phyloP scores from a whole-genome alignment of 1,284 basidiomycete species.

The Cystobasidium sp. region DNA sequence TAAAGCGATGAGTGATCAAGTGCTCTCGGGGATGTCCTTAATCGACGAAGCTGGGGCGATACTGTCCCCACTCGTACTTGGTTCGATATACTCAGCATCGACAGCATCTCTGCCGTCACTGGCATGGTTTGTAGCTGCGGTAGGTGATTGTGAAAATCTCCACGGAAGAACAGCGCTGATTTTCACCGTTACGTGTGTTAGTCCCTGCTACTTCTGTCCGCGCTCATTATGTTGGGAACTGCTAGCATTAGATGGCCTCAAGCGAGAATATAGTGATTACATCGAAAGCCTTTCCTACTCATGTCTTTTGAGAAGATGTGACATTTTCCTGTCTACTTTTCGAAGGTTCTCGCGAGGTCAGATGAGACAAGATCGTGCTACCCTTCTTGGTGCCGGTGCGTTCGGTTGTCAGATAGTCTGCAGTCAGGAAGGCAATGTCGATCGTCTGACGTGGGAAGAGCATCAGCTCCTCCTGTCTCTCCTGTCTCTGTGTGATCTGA shows the following conservation, averaged over 20 bases:
- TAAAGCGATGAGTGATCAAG: slow-evolving; percentile 38
- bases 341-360: slow-evolving; percentile 9
- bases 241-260: background rate
- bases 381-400: background rate
- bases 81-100: slow-evolving; percentile 28
- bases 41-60: slow-evolving; percentile 38
- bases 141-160: background rate
- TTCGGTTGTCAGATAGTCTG: slow-evolving; percentile 2
- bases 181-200: background rate
- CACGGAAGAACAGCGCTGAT: background rate
- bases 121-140: slow-evolving; percentile 30
- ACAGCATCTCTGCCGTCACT: slow-evolving; percentile 10
- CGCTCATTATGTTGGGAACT: slow-evolving; percentile 1
- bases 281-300: too few species aligned
- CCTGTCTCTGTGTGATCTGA: background rate
- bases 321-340: too few species aligned
- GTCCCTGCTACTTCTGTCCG: background rate
- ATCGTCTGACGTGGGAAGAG: slow-evolving; percentile 1
- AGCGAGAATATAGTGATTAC: too few species aligned
- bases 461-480: background rate
- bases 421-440: slow-evolving; percentile 10
- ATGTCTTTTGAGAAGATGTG: too few species aligned
- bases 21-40: slow-evolving; percentile 21
- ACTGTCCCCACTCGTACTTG: slow-evolving; percentile 28
- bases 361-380: slow-evolving; percentile 9